phyloP scores from a whole-genome alignment of 345 rosid species.

The Melastoma malabathricum region DNA sequence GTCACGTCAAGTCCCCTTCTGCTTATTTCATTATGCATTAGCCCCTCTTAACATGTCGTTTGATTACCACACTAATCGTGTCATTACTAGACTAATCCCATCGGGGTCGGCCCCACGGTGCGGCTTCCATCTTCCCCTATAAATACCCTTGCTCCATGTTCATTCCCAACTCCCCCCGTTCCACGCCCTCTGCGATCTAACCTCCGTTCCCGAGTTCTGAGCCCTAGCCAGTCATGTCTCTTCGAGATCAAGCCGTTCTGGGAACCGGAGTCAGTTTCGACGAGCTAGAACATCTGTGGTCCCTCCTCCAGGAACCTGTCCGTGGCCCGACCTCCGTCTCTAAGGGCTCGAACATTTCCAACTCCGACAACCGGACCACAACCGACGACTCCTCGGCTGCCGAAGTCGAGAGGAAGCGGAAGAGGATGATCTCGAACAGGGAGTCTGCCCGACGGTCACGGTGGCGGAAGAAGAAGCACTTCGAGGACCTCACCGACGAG shows the following conservation, averaged over 20 bases:
- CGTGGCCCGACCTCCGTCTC: constrained; percentile 27
- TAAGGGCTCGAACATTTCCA: constrained; percentile 16
- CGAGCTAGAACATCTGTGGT: constrained; percentile 37
- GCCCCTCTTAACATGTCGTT: no score
- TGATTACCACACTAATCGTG: no score
- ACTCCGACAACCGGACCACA: no score
- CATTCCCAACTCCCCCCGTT: constrained; percentile 39
- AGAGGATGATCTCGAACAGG: constrained; percentile 2
- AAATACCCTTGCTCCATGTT: constrained; percentile 32
- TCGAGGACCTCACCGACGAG: constrained; percentile 11
- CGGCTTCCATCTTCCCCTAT: constrained; percentile 13
- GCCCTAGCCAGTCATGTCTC: constrained; percentile 11
- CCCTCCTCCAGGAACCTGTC: constrained; percentile 20
- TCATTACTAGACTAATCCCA: no score
- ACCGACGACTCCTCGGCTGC: constrained; percentile 3
- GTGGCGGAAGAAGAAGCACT: constrained; percentile 1
- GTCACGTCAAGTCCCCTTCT: no score
- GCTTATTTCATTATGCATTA: no score
- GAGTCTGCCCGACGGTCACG: neutral
- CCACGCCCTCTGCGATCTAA: constrained; percentile 19
- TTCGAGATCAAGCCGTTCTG: constrained; percentile 20
- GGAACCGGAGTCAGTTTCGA: constrained; percentile 19
- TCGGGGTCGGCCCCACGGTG: constrained; percentile 10
- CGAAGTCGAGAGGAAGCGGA: neutral
- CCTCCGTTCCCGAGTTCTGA: no score